Evolutionary conservation across 1,284 basidiomycete species (phyloP), one percentile per base, ranked within the genome.

Genomic region (Ganoderma sp.): DNA sequence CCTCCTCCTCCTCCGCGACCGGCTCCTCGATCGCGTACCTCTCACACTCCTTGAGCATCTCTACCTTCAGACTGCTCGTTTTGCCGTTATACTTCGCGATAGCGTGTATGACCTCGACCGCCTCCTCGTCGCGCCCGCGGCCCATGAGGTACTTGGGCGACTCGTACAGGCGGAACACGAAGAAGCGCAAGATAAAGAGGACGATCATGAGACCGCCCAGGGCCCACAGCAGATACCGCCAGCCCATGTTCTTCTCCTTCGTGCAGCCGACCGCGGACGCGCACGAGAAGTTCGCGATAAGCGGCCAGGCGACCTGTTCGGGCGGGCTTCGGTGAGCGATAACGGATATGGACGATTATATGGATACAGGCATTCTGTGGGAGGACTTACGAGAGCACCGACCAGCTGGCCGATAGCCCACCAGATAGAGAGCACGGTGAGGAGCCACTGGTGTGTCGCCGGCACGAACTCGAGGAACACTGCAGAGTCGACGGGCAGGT

Each of bases 401-500:
- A 90, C 69, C 25, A 90, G 77, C 79, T 87, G 83, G 66, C 89
- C 84, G 74, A 89, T 81, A n/a, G 85, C 85, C 89, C 89, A 90
- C 84, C 86, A 90, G 62, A 88, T 81, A 0, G 88, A 86, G 69
- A 90, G 82, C 14, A 89, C 79, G 0, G 88, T 89, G 50, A 90
- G 78, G 1, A 90, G 79, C 70, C 87, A 90, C 72, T 88, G 89
- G 72, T 88, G 87, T 3, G 83, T 84, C 0, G 83, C 84, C 0
- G 88, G 88, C 3, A 87, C 75, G 67, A 88, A 86, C 71, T 89
- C 87, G 19, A 94, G 83, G 75, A 92, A 92, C 59, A 94, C 88
- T 0, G 91, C 88, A 19, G 90, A 90, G 76, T 94, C 92, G 7
- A 94, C 91, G 0, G 92, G 89, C 57, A 90, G 75, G 73, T 91